Conservation (phyloP, 164 flowering plant genomes). For the Aristolochia contorta region DNA sequence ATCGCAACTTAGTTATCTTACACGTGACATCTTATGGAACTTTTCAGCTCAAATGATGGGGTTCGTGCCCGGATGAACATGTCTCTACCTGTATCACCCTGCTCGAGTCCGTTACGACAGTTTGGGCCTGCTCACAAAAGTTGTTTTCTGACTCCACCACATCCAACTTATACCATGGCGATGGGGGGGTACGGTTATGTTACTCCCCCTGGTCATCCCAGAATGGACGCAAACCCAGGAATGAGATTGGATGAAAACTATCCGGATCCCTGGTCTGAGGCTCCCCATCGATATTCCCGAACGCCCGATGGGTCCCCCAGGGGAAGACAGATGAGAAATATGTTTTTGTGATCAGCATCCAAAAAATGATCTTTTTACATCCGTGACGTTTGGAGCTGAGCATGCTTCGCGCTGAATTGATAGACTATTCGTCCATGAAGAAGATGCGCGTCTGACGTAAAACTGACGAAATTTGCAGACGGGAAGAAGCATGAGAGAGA, state of each 20-base stretch:
- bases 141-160: conserved; percentile 63
- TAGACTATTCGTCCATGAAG: neutral
- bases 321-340: conserved; percentile 4
- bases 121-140: conserved; percentile 35
- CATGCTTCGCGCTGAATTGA: no score
- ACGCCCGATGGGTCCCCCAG: conserved; percentile 16
- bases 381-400: no score
- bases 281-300: conserved; percentile 6
- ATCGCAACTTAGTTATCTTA: neutral
- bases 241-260: conserved; percentile 2
- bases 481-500: no score
- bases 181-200: conserved; percentile 9
- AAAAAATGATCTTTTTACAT: neutral
- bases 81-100: conserved; percentile 26
- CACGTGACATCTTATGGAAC: neutral
- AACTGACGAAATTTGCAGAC: no score
- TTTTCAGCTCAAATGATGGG: conserved; percentile 15
- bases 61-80: conserved; percentile 13
- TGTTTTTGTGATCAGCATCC: neutral
- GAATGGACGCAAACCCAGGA: neutral
- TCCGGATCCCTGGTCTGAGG: conserved; percentile 8
- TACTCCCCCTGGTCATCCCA: conserved; percentile 4
- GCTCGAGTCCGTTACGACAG: conserved; percentile 27
- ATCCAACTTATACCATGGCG: conserved; percentile 28
- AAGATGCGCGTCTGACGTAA: neutral